Evolutionary conservation across 2,329 filamentous ascomycete genomes (phyloP), one percentile per base, ranked within the genome.

Genomic region (Talaromyces islandicus): DNA sequence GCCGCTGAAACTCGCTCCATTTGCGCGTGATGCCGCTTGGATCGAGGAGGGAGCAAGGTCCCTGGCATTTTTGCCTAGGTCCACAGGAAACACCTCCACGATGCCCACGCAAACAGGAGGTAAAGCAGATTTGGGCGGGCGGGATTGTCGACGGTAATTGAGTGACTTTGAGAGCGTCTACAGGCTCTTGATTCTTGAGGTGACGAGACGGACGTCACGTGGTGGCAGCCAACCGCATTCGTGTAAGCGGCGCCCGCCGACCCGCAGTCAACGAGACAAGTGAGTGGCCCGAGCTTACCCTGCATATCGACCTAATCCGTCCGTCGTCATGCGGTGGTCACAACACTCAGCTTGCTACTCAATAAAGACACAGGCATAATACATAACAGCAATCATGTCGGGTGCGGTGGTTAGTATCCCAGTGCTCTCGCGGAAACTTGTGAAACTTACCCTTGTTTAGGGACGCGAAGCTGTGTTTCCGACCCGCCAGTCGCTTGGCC

Each of bases 401-500:
- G 76, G 73, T 62, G 68, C 70, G 65, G 75, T 73, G 63, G 75
- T 75, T 66, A 63, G 69, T 68, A 64, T 65, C 62, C 59, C 29
- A 54, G 56, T 59, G 46, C 11, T 35, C 58, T 59, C 64, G 57
- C 43, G 63, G n/a, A 66, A 52, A 14, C 48, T 38, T 63, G 51
- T 60, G 55, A 66, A 35, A 67, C 65, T 63, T 24, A 62, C 60
- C 57, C 64, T 66, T 64, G 62, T 70, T 60, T 75, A 96, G 92
- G 91, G 93, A 76, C 87, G 94, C 76, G 94, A 99, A 80, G 85
- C 92, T 72, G 93, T 99, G 79, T 99, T 99, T 79, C 91, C 94
- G 71, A 99, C 94, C 73, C 91, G 94, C 71, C 94, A 99, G 82
- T 96, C 92, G 75, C 83, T 99, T 78, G 92, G 92, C 66, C 78